Conservation (phyloP, 2,329 filamentous ascomycete genomes). For the Cryphonectria radicalis region DNA sequence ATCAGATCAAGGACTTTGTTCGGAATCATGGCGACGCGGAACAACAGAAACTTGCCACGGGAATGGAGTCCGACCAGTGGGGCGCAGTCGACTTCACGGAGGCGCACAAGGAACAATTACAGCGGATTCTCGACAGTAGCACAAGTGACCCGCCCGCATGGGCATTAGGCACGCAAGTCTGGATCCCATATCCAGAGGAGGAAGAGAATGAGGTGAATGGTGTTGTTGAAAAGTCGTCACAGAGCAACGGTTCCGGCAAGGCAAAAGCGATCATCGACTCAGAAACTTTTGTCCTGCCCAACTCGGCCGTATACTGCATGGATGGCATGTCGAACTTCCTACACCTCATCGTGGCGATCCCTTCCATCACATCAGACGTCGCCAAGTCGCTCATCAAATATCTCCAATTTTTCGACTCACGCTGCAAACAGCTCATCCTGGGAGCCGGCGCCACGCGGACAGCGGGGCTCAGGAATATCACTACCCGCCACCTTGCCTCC, state of each 20-base stretch:
- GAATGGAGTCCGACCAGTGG: conserved; percentile 83
- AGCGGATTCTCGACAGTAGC: conserved; percentile 69
- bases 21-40: conserved; percentile 71
- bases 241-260: conserved; percentile 58
- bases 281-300: conserved; percentile 83
- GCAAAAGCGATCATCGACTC: conserved; percentile 81
- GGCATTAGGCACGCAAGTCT: conserved; percentile 64
- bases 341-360: conserved; percentile 81
- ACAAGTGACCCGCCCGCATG: conserved; percentile 71
- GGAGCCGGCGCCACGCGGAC: conserved; percentile 89
- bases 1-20: conserved; percentile 81
- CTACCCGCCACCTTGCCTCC: conserved; percentile 90
- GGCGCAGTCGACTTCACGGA: conserved; percentile 75
- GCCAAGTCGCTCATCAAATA: conserved; percentile 81
- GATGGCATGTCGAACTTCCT: conserved; percentile 82
- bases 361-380: conserved; percentile 86
- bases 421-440: conserved; percentile 93
- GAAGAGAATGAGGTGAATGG: conserved; percentile 40
- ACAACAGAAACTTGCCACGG: conserved; percentile 73
- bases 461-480: conserved; percentile 93
- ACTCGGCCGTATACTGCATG: conserved; percentile 81
- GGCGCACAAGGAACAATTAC: conserved; percentile 61
- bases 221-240: conserved; percentile 38
- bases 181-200: conserved; percentile 52
- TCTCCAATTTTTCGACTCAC: conserved; percentile 91